Percentiles rank a stretch among this genome's conserved stretches.
phyloP scores from a whole-genome alignment of 2,329 filamentous ascomycete genomes.

The Curvularia hawaiiensis region DNA sequence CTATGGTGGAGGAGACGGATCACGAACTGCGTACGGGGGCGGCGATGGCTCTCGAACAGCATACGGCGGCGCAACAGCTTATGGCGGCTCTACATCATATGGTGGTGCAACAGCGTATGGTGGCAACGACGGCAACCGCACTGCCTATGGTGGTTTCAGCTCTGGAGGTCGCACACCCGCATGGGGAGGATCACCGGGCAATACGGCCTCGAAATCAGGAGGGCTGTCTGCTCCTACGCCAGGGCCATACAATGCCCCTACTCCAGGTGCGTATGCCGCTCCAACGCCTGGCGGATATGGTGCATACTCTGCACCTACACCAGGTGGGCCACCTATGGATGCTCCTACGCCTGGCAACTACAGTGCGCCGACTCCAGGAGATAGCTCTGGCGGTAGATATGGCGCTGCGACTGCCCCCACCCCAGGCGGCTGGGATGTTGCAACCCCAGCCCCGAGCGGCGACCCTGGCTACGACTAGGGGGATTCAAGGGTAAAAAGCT shows the following conservation, averaged over 20 bases:
- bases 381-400: conserved; percentile 33
- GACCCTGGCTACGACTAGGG: conserved; percentile 34
- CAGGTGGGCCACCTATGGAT: conserved; percentile 44
- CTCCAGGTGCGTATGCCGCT: conserved; percentile 45
- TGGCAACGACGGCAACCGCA: conserved; percentile 46
- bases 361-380: conserved; percentile 46
- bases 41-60: conserved; percentile 50
- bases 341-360: conserved; percentile 49
- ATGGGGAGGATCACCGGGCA: conserved; percentile 62
- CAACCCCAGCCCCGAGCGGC: conserved; percentile 38
- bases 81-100: conserved; percentile 75
- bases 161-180: conserved; percentile 55
- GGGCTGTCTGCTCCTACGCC: conserved; percentile 40
- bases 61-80: conserved; percentile 68
- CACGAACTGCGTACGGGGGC: conserved; percentile 47
- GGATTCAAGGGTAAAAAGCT: conserved; percentile 5
- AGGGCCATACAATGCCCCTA: conserved; percentile 43
- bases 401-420: conserved; percentile 60
- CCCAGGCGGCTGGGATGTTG: conserved; percentile 63
- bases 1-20: conserved; percentile 49
- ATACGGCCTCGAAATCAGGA: conserved; percentile 33
- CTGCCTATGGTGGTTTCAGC: conserved; percentile 58
- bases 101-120: conserved; percentile 55
- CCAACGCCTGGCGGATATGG: conserved; percentile 44
- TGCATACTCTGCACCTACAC: conserved; percentile 45